Evolutionary conservation across 1,284 basidiomycete species (phyloP).

Genomic region (Ustilago esculenta): DNA sequence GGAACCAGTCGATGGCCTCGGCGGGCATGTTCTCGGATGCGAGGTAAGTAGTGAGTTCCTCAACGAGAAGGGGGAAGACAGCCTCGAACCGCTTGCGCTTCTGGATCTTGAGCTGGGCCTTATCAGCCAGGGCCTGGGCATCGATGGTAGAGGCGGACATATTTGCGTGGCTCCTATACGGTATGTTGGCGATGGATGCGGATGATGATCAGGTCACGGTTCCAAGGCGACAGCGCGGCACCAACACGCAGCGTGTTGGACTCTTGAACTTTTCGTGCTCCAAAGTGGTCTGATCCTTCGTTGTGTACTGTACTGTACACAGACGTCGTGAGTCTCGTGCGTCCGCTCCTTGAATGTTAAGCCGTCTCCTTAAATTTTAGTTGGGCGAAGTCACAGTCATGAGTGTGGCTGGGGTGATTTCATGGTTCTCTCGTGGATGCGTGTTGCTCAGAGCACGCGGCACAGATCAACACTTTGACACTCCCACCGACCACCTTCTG

Average conservation of each 20-base stretch:
- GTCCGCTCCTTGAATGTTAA: too few species aligned
- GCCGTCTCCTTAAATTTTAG: too few species aligned
- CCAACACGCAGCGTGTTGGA: constrained; percentile 25
- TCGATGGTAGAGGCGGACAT: constrained; percentile 37
- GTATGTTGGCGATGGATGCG: not conserved
- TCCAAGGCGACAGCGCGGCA: not conserved
- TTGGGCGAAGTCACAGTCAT: too few species aligned
- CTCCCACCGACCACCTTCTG: constrained; percentile 2
- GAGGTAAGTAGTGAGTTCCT: constrained; percentile 75
- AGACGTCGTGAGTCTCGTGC: too few species aligned
- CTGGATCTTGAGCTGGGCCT: constrained; percentile 61
- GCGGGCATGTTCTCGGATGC: constrained; percentile 74
- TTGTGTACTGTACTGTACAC: too few species aligned
- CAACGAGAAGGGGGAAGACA: constrained; percentile 72
- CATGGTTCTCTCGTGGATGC: not conserved
- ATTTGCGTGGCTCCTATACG: not conserved
- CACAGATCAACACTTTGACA: constrained; percentile 25
- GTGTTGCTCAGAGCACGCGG: not conserved
- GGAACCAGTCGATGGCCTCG: constrained; percentile 84
- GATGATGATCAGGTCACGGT: not conserved
- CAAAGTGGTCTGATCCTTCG: constrained; percentile 42
- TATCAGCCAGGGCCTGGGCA: constrained; percentile 34
- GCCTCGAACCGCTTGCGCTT: constrained; percentile 69
- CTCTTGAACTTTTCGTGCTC: constrained; percentile 3
- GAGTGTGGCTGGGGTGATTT: too few species aligned